Conservation (phyloP, 2,329 filamentous ascomycete species). For the Plectosphaerella plurivora region DNA sequence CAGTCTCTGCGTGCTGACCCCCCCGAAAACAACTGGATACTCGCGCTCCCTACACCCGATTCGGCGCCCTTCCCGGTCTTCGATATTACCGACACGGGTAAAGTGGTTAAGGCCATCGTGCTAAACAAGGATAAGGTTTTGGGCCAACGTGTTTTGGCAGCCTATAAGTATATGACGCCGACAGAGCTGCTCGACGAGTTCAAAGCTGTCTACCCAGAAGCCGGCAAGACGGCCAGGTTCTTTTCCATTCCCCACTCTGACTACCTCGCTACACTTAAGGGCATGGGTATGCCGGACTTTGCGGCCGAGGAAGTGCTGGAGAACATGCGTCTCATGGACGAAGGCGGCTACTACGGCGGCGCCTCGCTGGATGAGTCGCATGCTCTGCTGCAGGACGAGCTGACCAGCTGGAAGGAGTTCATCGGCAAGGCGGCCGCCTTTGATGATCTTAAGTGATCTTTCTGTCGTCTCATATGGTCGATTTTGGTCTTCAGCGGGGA, state of each 20-base stretch:
- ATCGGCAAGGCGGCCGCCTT: constrained; percentile 10
- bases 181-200: constrained; percentile 19
- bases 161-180: constrained; percentile 28
- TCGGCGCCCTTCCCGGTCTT: constrained; percentile 31
- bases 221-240: constrained; percentile 23
- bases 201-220: constrained; percentile 21
- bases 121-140: constrained; percentile 8
- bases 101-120: constrained; percentile 22
- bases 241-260: constrained; percentile 22
- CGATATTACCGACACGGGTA: constrained; percentile 34
- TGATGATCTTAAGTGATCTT: neutral
- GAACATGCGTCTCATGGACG: constrained; percentile 32
- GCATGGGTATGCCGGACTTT: constrained; percentile 5
- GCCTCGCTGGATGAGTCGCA: constrained; percentile 23
- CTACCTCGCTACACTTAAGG: constrained; percentile 28
- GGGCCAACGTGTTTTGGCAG: constrained; percentile 27
- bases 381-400: constrained; percentile 25
- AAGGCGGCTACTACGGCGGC: constrained; percentile 33
- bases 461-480: too few relatives aligned
- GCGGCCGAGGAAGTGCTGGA: constrained; percentile 30
- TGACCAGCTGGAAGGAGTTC: constrained; percentile 30
- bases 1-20: constrained; percentile 17
- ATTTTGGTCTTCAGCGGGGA: too few relatives aligned
- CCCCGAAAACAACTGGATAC: constrained; percentile 17
- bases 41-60: constrained; percentile 22